Percentiles rank a stretch among this genome's conserved stretches.
phyloP scores from a whole-genome alignment of 805 yeast genomes.

The Starmerella gropengiesseri region DNA sequence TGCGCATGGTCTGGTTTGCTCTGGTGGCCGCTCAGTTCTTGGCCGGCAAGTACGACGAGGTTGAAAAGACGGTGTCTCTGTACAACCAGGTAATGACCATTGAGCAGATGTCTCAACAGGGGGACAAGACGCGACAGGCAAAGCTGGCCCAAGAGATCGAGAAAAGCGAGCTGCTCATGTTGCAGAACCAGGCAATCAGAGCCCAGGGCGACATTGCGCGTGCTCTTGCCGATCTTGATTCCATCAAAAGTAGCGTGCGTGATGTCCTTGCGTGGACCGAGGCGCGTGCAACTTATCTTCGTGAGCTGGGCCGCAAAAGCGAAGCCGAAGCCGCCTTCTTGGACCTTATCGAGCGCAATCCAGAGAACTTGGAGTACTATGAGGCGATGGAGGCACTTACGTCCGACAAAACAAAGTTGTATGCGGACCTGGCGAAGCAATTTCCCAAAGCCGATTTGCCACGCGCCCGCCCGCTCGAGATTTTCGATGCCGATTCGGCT shows the following conservation, averaged over 20 bases:
- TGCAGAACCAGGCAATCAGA: conserved; percentile 55
- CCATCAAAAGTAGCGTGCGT: conserved; percentile 32
- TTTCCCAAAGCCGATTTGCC: conserved; percentile 84
- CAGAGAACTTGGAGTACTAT: conserved; percentile 65
- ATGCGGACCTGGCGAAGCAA: conserved; percentile 51
- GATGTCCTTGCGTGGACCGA: conserved; percentile 49
- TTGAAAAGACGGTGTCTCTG: conserved; percentile 59
- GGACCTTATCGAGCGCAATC: conserved; percentile 67
- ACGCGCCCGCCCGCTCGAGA: conserved; percentile 56
- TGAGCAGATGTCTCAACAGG: conserved; percentile 29
- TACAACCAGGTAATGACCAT: conserved; percentile 53
- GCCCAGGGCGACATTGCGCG: conserved; percentile 51
- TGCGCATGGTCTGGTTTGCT: conserved; percentile 23
- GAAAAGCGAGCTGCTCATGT: conserved; percentile 68
- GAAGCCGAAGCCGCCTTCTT: conserved; percentile 62
- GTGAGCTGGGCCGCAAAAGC: conserved; percentile 40
- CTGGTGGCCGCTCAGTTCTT: conserved; percentile 60
- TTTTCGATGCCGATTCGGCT: conserved; percentile 35
- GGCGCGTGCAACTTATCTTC: conserved; percentile 51
- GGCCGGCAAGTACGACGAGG: conserved; percentile 52
- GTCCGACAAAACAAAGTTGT: conserved; percentile 39
- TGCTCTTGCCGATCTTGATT: conserved; percentile 52
- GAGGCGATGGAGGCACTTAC: conserved; percentile 48
- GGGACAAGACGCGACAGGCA: conserved; percentile 14
- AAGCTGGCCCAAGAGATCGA: conserved; percentile 47